Conservation (phyloP, 345 rosid genomes). For the Pistacia atlantica region DNA sequence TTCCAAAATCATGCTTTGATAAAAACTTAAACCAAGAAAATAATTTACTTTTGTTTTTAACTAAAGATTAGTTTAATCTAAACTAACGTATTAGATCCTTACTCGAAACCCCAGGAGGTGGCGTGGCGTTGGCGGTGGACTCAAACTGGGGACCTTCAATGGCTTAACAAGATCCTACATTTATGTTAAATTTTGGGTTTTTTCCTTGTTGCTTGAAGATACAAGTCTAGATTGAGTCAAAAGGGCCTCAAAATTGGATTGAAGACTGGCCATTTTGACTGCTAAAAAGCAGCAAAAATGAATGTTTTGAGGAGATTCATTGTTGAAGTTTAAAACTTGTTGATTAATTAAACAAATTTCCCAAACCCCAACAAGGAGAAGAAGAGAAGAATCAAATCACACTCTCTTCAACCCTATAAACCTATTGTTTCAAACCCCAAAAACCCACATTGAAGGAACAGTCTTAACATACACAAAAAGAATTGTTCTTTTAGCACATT, state of each 20-base stretch:
- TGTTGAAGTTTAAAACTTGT: constrained; percentile 11
- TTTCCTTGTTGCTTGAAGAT: constrained; percentile 44
- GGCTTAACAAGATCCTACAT: constrained; percentile 49
- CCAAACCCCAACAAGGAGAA: constrained; percentile 28
- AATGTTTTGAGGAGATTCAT: constrained; percentile 38
- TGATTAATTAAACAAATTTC: constrained; percentile 5
- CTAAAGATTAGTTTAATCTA: background rate
- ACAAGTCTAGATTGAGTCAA: constrained; percentile 64
- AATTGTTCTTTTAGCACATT: background rate
- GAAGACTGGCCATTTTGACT: constrained; percentile 35
- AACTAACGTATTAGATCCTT: constrained; percentile 7
- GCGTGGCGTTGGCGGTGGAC: constrained; percentile 46
- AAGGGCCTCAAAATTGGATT: constrained; percentile 40
- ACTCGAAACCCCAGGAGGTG: constrained; percentile 48
- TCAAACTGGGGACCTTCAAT: constrained; percentile 17
- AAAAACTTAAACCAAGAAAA: constrained; percentile 34
- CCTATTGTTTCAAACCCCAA: constrained; percentile 26
- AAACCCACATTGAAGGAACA: constrained; percentile 30
- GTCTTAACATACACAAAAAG: constrained; percentile 10
- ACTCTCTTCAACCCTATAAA: constrained; percentile 21
- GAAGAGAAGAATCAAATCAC: constrained; percentile 33
- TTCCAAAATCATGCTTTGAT: constrained; percentile 19
- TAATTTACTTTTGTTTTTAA: constrained; percentile 18
- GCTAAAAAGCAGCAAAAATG: constrained; percentile 40
- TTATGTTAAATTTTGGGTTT: constrained; percentile 23